Evolutionary conservation across 768 basidiomycete species (phyloP).

Genomic region (Boletellus ananas): DNA sequence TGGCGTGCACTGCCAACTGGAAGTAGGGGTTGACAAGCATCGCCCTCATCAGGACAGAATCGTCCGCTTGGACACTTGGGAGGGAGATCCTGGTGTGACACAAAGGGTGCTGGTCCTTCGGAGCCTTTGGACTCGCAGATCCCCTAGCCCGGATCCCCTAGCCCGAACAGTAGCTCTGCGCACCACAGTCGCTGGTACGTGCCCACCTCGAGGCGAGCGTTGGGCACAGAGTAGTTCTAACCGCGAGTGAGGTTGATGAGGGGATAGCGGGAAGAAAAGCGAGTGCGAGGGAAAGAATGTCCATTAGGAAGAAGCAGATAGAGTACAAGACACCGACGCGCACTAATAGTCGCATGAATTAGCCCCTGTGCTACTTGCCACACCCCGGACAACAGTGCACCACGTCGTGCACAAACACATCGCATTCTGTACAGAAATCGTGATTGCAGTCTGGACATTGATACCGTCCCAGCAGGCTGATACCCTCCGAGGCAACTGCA

Average conservation of each 20-base stretch:
- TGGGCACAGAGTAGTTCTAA: slow-evolving; percentile 44
- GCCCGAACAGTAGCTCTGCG: slow-evolving; percentile 60
- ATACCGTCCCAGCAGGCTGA: slow-evolving; percentile 86
- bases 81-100: slow-evolving; percentile 57
- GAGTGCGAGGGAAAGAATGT: slow-evolving; percentile 41
- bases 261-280: slow-evolving; percentile 43
- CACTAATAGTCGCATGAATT: background rate
- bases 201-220: slow-evolving; percentile 68
- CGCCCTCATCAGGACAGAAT: slow-evolving; percentile 86
- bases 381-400: slow-evolving; percentile 93
- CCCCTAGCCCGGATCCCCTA: slow-evolving; percentile 43
- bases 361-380: slow-evolving; percentile 41
- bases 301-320: background rate
- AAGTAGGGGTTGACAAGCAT: slow-evolving; percentile 58
- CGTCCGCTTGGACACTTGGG: slow-evolving; percentile 53
- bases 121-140: slow-evolving; percentile 51
- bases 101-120: slow-evolving; percentile 76
- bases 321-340: background rate
- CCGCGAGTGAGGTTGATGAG: slow-evolving; percentile 38
- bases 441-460: slow-evolving; percentile 80
- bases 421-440: slow-evolving; percentile 95
- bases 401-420: slow-evolving; percentile 93
- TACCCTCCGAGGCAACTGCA: slow-evolving; percentile 50
- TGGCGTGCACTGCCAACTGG: slow-evolving; percentile 70
- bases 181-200: slow-evolving; percentile 83